Evolutionary conservation across 345 rosid species (phyloP).

Genomic region (Geranium brycei): DNA sequence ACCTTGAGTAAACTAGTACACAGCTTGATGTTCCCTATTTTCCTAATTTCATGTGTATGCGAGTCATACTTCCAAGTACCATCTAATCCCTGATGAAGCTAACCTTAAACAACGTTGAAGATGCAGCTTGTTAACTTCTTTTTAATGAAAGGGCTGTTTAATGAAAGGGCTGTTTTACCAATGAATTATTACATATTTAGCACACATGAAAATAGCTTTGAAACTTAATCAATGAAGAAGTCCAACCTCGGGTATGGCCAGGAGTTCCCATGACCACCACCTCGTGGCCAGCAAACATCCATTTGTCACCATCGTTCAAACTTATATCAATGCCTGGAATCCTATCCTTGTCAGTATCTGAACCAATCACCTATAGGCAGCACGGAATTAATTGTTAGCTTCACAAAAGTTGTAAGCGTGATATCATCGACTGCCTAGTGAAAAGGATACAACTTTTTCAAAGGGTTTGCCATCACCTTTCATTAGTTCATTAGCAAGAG

Average conservation of each 20-base stretch:
- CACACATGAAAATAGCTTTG: background rate
- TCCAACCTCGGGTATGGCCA: slow-evolving; percentile 83
- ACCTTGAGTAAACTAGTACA: background rate
- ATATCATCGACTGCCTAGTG: background rate
- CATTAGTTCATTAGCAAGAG: background rate
- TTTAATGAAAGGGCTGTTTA: too few species aligned
- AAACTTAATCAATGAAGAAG: background rate
- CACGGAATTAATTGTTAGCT: slow-evolving; percentile 10
- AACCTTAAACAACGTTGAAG: too few species aligned
- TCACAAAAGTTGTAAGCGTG: background rate
- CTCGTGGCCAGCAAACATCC: slow-evolving; percentile 99
- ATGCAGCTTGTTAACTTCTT: too few species aligned
- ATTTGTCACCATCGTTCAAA: slow-evolving; percentile 73
- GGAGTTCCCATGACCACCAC: slow-evolving; percentile 79
- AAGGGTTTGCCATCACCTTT: background rate
- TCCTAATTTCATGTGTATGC: too few species aligned
- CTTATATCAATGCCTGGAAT: slow-evolving; percentile 88
- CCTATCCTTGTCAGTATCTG: slow-evolving; percentile 55
- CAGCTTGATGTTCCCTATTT: too few species aligned
- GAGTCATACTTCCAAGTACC: too few species aligned
- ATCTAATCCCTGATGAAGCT: too few species aligned
- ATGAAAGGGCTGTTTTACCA: too few species aligned
- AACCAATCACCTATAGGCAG: slow-evolving; percentile 74
- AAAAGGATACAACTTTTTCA: background rate
- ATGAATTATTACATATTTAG: background rate